Evolutionary conservation across 768 basidiomycete genomes (phyloP).

Genomic region (Auriscalpium vulgare): DNA sequence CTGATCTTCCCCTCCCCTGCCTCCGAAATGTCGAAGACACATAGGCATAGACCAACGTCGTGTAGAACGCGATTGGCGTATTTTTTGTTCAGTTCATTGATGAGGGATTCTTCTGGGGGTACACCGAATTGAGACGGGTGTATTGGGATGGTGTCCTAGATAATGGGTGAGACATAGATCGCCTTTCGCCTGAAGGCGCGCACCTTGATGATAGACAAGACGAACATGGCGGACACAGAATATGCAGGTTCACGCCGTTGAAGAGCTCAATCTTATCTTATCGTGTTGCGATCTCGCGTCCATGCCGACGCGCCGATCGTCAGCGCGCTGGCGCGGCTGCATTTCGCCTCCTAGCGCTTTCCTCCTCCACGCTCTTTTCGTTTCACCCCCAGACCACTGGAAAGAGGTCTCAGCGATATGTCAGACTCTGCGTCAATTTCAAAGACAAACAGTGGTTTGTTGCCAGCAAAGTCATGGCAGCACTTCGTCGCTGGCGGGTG

Average conservation of each 20-base stretch:
- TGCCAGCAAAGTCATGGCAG: constrained; percentile 74
- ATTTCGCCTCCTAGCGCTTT: constrained; percentile 2
- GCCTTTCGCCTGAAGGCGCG: neutral
- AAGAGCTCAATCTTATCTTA: constrained; percentile 16
- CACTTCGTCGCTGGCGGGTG: constrained; percentile 87
- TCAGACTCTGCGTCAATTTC: constrained; percentile 10
- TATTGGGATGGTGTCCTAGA: constrained; percentile 85
- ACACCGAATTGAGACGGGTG: constrained; percentile 79
- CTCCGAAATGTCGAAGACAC: constrained; percentile 79
- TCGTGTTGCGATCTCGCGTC: constrained; percentile 1
- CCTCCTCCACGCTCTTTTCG: constrained; percentile 14
- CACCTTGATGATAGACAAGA: constrained; percentile 29
- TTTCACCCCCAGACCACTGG: neutral
- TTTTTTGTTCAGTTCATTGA: constrained; percentile 86
- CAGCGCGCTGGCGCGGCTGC: neutral
- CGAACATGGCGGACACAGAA: constrained; percentile 22
- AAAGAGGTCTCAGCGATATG: neutral
- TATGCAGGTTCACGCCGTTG: neutral
- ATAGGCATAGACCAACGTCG: constrained; percentile 86
- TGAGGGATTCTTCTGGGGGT: constrained; percentile 72
- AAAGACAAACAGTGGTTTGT: constrained; percentile 25
- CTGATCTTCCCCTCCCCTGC: constrained; percentile 88
- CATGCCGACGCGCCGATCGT: neutral
- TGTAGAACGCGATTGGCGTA: constrained; percentile 90
- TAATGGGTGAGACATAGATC: neutral